Base-by-base conservation (phyloP, 1,139 yeast genomes). In the Hansenula lynferdii region DNA sequence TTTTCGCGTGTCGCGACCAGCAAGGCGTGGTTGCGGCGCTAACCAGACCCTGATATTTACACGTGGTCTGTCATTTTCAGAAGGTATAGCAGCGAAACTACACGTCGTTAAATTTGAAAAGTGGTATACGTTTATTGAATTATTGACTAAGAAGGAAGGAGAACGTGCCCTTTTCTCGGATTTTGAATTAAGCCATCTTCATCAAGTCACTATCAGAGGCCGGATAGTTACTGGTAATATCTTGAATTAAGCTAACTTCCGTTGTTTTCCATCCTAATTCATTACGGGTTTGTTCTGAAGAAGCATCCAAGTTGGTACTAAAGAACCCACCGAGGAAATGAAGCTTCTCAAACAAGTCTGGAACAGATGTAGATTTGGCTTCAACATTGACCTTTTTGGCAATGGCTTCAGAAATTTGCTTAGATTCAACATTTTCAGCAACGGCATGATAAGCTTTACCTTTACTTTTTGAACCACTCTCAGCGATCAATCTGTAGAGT, bases 381-480 rank as follows among this genome's bases (percentile, higher is more conserved):
- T 52, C 49, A 3, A 57, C 11, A 5, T 39, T 37, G 11, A 45
- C 26, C 29, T 45, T 49, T 33, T 54, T 42, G 21, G 54, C 56
- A 30, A 64, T 44, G 1, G 49, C 49, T n/a, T n/a, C n/a, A n/a
- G n/a, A n/a, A n/a, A n/a, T n/a, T n/a, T n/a, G n/a, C n/a, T n/a
- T n/a, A n/a, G n/a, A n/a, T n/a, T n/a, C n/a, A n/a, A n/a, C n/a
- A n/a, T n/a, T n/a, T 32, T 58, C 64, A 24, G 47, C 56, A 23
- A 49, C 48, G 3, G 49, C 61, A 39, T 59, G 61, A 26, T 52
- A 54, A 11, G 37, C 42, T 6, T 37, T 32, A 8, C 64, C 64
- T 3, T 22, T 33, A 5, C 58, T 64, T 34, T 57, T 57, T 40
- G n/a, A n/a, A n/a, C n/a, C n/a, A n/a, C n/a, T n/a, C n/a, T 58